phyloP scores from a whole-genome alignment of 2,329 filamentous ascomycete species.

The Neoarthrinium moseri region DNA sequence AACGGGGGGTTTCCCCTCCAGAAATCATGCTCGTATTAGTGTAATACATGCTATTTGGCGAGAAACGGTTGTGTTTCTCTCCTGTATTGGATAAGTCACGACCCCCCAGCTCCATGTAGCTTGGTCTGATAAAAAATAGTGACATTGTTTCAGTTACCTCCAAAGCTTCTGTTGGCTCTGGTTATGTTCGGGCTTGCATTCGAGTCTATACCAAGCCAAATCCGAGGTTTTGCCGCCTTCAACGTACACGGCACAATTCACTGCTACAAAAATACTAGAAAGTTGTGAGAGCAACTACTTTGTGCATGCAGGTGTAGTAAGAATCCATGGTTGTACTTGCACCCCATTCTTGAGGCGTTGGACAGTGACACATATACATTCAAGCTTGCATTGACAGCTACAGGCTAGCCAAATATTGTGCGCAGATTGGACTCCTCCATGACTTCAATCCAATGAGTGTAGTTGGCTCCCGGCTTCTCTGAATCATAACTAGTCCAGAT shows the following conservation, averaged over 20 bases:
- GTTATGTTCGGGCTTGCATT: not conserved
- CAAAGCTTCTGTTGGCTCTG: not conserved
- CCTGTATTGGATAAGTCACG: too few relatives aligned
- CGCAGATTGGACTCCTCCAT: slow-evolving; percentile 20
- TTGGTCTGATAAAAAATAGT: too few relatives aligned
- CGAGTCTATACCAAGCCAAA: not conserved
- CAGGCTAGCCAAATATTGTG: slow-evolving; percentile 14
- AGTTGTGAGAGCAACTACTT: not conserved
- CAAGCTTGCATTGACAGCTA: not conserved
- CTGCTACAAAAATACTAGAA: not conserved
- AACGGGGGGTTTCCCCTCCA: too few relatives aligned
- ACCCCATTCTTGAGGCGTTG: not conserved
- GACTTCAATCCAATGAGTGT: slow-evolving; percentile 42
- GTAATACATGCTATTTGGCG: too few relatives aligned
- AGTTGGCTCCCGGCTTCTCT: slow-evolving; percentile 28
- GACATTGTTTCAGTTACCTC: not conserved
- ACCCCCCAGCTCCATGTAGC: too few relatives aligned
- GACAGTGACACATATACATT: not conserved
- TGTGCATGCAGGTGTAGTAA: not conserved
- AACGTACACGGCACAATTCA: not conserved
- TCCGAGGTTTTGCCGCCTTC: not conserved
- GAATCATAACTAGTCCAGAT: slow-evolving; percentile 40
- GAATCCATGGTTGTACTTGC: not conserved
- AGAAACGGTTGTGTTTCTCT: too few relatives aligned
- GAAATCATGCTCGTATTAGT: too few relatives aligned